phyloP scores from a whole-genome alignment of 106 monocot species.

The Phalaenopsis aphrodite region DNA sequence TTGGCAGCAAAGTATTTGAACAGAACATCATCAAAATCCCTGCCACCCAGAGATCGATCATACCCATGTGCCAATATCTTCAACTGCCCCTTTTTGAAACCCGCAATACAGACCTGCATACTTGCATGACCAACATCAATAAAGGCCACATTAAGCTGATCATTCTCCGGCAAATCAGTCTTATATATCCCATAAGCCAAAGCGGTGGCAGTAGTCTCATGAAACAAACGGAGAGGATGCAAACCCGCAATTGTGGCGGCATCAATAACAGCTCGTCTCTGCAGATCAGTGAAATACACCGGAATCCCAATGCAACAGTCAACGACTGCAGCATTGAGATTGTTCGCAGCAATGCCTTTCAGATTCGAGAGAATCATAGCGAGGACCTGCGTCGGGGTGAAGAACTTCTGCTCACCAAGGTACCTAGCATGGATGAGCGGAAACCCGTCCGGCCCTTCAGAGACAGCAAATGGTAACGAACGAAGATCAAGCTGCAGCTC shows the following conservation, averaged over 20 bases:
- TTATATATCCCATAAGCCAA: slow-evolving; percentile 59
- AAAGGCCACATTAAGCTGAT: slow-evolving; percentile 43
- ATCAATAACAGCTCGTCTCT: slow-evolving; percentile 51
- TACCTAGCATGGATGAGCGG: slow-evolving; percentile 42
- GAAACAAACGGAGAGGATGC: slow-evolving; percentile 40
- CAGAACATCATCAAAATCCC: slow-evolving; percentile 55
- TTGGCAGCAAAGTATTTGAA: slow-evolving; percentile 48
- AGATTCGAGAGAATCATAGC: slow-evolving; percentile 57
- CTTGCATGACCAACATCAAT: slow-evolving; percentile 56
- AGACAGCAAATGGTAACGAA: slow-evolving; percentile 29
- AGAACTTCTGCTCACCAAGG: slow-evolving; percentile 33
- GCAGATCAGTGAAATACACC: slow-evolving; percentile 57
- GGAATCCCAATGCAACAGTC: slow-evolving; percentile 44
- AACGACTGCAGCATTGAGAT: slow-evolving; percentile 36
- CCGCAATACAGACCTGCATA: slow-evolving; percentile 54
- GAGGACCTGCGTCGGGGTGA: slow-evolving; percentile 52
- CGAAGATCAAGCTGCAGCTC: slow-evolving; percentile 39
- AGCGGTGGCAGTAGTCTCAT: slow-evolving; percentile 51
- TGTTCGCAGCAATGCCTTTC: slow-evolving; percentile 51
- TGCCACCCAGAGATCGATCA: slow-evolving; percentile 50
- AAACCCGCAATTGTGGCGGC: slow-evolving; percentile 51
- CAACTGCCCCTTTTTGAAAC: slow-evolving; percentile 38
- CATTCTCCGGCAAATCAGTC: slow-evolving; percentile 40
- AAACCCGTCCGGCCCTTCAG: slow-evolving; percentile 47
- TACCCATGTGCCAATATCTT: slow-evolving; percentile 34